Percentiles rank a stretch among this genome's conserved stretches.
phyloP scores from a whole-genome alignment of 805 yeast genomes.

The Ogataea siamensis region DNA sequence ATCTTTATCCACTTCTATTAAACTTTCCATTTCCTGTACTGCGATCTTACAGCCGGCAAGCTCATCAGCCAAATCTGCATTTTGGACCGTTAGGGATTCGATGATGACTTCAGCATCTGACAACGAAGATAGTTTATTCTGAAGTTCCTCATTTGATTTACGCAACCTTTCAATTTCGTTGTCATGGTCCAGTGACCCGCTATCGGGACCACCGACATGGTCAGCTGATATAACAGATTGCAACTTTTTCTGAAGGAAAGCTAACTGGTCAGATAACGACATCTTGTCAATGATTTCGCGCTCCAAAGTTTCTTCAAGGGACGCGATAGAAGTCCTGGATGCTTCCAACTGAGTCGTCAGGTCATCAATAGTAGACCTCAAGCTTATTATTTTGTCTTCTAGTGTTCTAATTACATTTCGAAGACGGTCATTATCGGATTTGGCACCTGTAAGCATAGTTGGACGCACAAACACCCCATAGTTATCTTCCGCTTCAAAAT shows the following conservation, averaged over 20 bases:
- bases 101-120: constrained; percentile 34
- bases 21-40: constrained; percentile 46
- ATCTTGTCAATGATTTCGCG: constrained; percentile 44
- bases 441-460: constrained; percentile 22
- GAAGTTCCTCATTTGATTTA: constrained; percentile 26
- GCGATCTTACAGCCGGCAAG: constrained; percentile 36
- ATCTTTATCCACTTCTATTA: constrained; percentile 49
- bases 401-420: constrained; percentile 21
- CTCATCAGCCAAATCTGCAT: constrained; percentile 34
- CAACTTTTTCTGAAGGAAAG: not conserved
- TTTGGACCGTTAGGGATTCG: constrained; percentile 37
- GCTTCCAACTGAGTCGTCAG: constrained; percentile 27
- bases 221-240: too few species aligned
- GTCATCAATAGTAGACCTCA: constrained; percentile 31
- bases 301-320: constrained; percentile 34
- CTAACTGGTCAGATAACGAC: constrained; percentile 35
- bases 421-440: not conserved
- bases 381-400: constrained; percentile 43
- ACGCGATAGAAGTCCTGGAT: constrained; percentile 19
- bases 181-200: not conserved
- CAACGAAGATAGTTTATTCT: constrained; percentile 29
- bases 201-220: constrained; percentile 16
- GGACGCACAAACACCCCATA: constrained; percentile 52
- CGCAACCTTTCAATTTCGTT: constrained; percentile 8
- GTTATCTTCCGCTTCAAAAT: constrained; percentile 37